A percentile compares a stretch with the other conserved stretches of the same genome.
These are phyloP conservation scores for Novakomyces olei DNA, from an alignment of 805 yeast species.

Conservation along the genomic window DNA sequence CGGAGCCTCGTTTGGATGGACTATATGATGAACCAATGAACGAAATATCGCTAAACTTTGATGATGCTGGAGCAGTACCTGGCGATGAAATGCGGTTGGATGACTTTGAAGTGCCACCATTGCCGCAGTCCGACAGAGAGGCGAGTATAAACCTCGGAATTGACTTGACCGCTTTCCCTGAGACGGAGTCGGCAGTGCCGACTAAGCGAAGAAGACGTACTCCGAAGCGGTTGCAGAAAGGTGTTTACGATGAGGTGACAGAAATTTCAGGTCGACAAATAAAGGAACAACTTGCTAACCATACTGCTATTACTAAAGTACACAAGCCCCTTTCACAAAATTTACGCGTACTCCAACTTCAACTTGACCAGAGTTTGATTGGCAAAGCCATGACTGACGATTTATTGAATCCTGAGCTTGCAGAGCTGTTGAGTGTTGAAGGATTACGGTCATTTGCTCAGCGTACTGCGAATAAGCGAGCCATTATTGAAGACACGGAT, in stretches of 20 bases:
- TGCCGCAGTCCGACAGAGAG: not conserved
- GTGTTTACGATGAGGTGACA: constrained; percentile 1
- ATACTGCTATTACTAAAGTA: not conserved
- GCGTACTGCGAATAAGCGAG: not conserved
- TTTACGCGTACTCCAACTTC: not conserved
- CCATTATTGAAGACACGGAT: not conserved
- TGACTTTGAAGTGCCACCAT: not conserved
- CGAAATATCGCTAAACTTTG: no score
- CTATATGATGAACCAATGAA: no score
- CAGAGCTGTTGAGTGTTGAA: not conserved
- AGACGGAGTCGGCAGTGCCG: not conserved
- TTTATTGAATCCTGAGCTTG: not conserved
- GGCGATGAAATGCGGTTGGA: not conserved
- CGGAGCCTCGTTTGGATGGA: no score
- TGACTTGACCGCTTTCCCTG: not conserved
- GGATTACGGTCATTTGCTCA: not conserved
- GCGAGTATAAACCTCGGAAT: no score
- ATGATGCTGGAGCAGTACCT: not conserved
- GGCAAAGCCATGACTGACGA: not conserved
- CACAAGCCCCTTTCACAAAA: not conserved
- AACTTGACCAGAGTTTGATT: not conserved
- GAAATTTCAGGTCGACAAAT: constrained; percentile 1
- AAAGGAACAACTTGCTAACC: constrained; percentile 1
- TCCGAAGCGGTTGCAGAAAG: not conserved
- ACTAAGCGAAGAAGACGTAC: not conserved